A percentile compares a stretch with the other conserved stretches of the same genome.
These are phyloP conservation scores for Diutina sp. DNA, from an alignment of 1,139 yeast genomes.

Conservation along the genomic window DNA sequence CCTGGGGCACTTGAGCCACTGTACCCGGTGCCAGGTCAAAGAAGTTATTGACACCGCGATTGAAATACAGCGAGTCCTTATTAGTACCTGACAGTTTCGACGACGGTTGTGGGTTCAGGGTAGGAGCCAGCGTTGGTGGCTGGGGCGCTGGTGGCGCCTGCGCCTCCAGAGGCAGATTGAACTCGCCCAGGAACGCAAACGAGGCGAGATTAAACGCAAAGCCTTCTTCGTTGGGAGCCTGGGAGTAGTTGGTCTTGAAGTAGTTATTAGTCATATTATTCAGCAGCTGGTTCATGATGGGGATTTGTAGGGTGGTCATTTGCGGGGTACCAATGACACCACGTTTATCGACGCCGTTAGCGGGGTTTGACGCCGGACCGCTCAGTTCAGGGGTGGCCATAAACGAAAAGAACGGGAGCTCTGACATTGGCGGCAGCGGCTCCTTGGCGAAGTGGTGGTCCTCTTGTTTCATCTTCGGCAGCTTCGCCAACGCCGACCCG, in stretches of 20 bases:
- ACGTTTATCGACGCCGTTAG: background rate
- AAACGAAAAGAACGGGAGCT: background rate
- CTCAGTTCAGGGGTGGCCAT: background rate
- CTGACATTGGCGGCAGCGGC: background rate
- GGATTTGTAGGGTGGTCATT: slow-evolving; percentile 14
- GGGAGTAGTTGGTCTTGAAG: slow-evolving; percentile 17
- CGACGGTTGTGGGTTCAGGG: background rate
- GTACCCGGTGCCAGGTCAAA: slow-evolving; percentile 5
- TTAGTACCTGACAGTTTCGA: background rate
- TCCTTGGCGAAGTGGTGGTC: background rate
- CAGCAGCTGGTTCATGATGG: slow-evolving; percentile 16
- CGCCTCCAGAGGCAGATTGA: background rate
- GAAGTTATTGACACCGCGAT: slow-evolving; percentile 8
- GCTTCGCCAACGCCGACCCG: background rate
- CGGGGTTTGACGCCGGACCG: background rate
- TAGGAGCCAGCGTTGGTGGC: background rate
- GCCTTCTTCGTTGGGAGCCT: slow-evolving; percentile 11
- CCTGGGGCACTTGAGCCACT: background rate
- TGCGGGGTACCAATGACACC: background rate
- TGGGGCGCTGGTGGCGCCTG: background rate
- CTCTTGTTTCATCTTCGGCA: background rate
- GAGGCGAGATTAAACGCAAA: slow-evolving; percentile 24
- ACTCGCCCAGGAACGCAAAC: slow-evolving; percentile 13
- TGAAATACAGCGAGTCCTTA: background rate
- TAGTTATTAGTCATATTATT: slow-evolving; percentile 24